These are phyloP conservation scores for Scheffersomyces lignicola DNA, from an alignment of 1,139 yeast species.

Conservation along the genomic window DNA sequence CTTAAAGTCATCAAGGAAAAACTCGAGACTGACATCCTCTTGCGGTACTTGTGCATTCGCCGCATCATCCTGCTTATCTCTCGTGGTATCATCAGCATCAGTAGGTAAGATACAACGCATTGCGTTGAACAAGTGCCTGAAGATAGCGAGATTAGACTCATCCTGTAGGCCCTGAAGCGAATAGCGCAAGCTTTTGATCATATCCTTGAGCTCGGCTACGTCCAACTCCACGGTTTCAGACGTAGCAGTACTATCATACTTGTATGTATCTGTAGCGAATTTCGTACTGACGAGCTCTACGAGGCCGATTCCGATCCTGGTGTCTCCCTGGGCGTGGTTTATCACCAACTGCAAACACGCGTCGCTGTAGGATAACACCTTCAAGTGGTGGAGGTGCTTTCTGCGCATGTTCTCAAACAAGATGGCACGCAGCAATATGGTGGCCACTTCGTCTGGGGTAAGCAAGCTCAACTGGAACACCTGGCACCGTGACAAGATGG, in stretches of 20 bases:
- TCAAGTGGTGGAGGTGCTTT: slow-evolving; percentile 8
- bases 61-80: neutral
- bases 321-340: slow-evolving; percentile 28
- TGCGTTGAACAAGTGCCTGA: slow-evolving; percentile 13
- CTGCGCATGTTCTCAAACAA: slow-evolving; percentile 30
- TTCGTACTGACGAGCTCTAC: slow-evolving; percentile 29
- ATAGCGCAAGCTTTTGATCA: neutral
- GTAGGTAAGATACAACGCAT: slow-evolving; percentile 10
- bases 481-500: slow-evolving; percentile 44
- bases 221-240: slow-evolving; percentile 3
- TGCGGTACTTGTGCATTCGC: neutral
- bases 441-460: slow-evolving; percentile 16
- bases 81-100: slow-evolving; percentile 1
- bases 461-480: slow-evolving; percentile 28
- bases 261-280: slow-evolving; percentile 2
- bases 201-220: neutral
- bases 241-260: neutral
- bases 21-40: slow-evolving; percentile 6
- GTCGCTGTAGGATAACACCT: slow-evolving; percentile 14
- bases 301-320: slow-evolving; percentile 32
- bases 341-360: slow-evolving; percentile 18
- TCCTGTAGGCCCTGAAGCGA: slow-evolving; percentile 4
- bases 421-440: slow-evolving; percentile 27
- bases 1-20: slow-evolving; percentile 12
- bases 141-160: neutral